phyloP scores from a whole-genome alignment of 257 asterid species.

The Solanum sejunctum region DNA sequence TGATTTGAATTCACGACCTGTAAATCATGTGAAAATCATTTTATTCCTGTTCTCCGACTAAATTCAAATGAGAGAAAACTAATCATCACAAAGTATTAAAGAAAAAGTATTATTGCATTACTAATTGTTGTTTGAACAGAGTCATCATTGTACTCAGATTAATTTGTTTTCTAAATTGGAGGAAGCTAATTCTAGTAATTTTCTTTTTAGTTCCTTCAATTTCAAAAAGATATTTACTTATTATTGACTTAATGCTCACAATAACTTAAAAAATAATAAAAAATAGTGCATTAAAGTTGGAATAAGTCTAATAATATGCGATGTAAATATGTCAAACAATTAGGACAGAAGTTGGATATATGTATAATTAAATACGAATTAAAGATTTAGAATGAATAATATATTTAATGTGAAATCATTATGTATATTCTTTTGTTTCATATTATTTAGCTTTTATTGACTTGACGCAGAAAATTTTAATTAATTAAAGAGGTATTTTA shows the following conservation, averaged over 20 bases:
- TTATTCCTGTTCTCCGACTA: neutral
- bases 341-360: neutral
- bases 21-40: fast-evolving
- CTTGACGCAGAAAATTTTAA: too few species aligned
- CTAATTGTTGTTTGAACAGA: neutral
- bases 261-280: neutral
- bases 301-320: neutral
- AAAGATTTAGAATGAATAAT: neutral
- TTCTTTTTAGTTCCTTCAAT: neutral
- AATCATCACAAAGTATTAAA: neutral
- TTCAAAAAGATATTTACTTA: neutral
- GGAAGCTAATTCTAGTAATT: neutral
- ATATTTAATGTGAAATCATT: neutral
- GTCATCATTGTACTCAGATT: neutral
- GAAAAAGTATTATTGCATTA: neutral
- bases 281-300: neutral
- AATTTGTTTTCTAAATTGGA: neutral
- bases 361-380: neutral
- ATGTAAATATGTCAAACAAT: neutral
- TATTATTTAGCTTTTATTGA: too few species aligned
- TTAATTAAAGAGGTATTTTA: too few species aligned
- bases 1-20: neutral
- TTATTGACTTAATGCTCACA: neutral
- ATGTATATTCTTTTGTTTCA: too few species aligned
- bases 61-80: neutral